A percentile compares a stretch with the other conserved stretches of the same genome.
Conservation (phyloP, 306 rosid species). For the Rubus idaeus region DNA sequence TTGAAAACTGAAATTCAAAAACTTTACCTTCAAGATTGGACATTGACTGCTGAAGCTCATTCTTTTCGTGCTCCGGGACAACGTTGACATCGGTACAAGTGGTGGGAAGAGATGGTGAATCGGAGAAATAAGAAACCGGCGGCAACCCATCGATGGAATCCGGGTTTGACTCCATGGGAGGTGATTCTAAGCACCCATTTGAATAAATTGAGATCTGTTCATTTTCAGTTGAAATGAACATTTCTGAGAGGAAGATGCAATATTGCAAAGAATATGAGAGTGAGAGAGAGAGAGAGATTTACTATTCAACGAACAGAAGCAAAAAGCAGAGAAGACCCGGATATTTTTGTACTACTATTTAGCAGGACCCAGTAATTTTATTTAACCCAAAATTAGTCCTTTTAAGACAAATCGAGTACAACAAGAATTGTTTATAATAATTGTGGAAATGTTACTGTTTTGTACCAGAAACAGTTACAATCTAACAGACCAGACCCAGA, state of each 20-base stretch:
- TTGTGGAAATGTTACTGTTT: not conserved
- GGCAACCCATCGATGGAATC: constrained; percentile 51
- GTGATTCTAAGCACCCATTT: constrained; percentile 40
- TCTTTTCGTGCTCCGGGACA: constrained; percentile 71
- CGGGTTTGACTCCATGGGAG: constrained; percentile 48
- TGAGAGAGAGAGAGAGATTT: constrained; percentile 8
- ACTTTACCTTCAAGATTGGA: constrained; percentile 61
- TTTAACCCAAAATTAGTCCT: not conserved
- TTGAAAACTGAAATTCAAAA: not conserved
- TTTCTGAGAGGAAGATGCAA: constrained; percentile 29
- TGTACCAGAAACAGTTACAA: not conserved
- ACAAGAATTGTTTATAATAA: not conserved
- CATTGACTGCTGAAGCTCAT: constrained; percentile 51
- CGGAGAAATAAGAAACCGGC: constrained; percentile 21
- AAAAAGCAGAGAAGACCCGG: not conserved
- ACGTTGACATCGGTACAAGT: constrained; percentile 70
- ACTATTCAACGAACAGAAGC: not conserved
- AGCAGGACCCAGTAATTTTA: constrained; percentile 6
- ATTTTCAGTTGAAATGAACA: constrained; percentile 50
- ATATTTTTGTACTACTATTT: not conserved
- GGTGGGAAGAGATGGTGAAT: constrained; percentile 44
- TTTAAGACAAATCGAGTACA: not conserved
- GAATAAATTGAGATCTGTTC: constrained; percentile 52
- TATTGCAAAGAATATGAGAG: not conserved
- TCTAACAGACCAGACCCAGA: not conserved